Conservation (phyloP, 495 filamentous ascomycete genomes). For the Cercophora sp. region DNA sequence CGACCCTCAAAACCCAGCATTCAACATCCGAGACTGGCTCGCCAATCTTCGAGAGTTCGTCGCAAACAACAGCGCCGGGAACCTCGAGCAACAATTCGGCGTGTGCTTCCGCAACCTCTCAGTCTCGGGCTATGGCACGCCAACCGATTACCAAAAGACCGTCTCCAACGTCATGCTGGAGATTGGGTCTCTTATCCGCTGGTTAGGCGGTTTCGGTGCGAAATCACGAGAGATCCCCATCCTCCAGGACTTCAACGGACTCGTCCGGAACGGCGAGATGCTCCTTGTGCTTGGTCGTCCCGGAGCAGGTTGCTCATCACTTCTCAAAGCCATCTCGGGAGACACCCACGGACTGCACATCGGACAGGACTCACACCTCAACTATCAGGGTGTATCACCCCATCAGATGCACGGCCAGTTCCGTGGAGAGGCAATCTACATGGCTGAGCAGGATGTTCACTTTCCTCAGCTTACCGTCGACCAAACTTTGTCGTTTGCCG, state of each 20-base stretch:
- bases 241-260: slow-evolving; percentile 67
- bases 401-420: slow-evolving; percentile 62
- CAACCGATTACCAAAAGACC: slow-evolving; percentile 10
- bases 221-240: slow-evolving; percentile 28
- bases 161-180: slow-evolving; percentile 4
- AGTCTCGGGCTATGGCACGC: not conserved
- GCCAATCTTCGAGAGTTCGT: not conserved
- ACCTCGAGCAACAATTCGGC: not conserved
- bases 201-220: not conserved
- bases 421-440: slow-evolving; percentile 73
- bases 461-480: slow-evolving; percentile 70
- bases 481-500: slow-evolving; percentile 73
- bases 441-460: slow-evolving; percentile 73
- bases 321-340: slow-evolving; percentile 71
- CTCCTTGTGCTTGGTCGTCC: slow-evolving; percentile 77
- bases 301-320: slow-evolving; percentile 72
- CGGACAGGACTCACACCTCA: slow-evolving; percentile 58
- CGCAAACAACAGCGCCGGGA: not conserved
- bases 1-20: slow-evolving; percentile 2
- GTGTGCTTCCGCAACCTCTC: slow-evolving; percentile 5
- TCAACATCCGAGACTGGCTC: slow-evolving; percentile 2
- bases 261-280: slow-evolving; percentile 68
- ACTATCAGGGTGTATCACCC: slow-evolving; percentile 69
- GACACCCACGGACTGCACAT: slow-evolving; percentile 58
- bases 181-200: not conserved